Evolutionary conservation across 1,284 basidiomycete genomes (phyloP).

Genomic region (Cystobasidium slooffiae): DNA sequence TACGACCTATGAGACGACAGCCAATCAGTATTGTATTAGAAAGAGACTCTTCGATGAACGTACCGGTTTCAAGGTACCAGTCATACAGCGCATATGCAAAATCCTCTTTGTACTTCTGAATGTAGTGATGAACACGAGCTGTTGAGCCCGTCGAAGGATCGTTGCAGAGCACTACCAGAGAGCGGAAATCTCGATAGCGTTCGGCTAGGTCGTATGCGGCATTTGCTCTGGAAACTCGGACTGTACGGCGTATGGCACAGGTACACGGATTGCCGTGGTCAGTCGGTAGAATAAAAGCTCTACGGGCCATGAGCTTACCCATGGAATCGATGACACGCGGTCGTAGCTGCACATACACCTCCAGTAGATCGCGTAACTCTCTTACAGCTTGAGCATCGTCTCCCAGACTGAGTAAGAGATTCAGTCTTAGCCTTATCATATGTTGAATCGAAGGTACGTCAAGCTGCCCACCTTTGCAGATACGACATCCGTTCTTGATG

Average conservation of each 20-base stretch:
- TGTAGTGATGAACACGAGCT: constrained; percentile 65
- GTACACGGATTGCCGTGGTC: background rate
- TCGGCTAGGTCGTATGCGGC: constrained; percentile 58
- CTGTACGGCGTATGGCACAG: constrained; percentile 38
- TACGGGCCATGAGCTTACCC: constrained; percentile 62
- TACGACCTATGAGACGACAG: constrained; percentile 63
- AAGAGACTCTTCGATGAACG: constrained; percentile 39
- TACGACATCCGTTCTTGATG: constrained; percentile 57
- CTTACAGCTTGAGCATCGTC: constrained; percentile 48
- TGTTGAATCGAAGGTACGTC: background rate
- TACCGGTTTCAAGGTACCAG: constrained; percentile 64
- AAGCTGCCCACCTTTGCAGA: constrained; percentile 52
- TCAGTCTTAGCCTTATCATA: background rate
- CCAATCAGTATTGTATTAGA: too few relatives aligned
- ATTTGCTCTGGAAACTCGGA: constrained; percentile 54
- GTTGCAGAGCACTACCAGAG: constrained; percentile 57
- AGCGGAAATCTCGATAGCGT: constrained; percentile 58
- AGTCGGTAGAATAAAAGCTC: background rate
- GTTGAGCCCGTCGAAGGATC: constrained; percentile 51
- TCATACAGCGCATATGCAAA: constrained; percentile 87
- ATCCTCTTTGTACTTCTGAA: constrained; percentile 76
- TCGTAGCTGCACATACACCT: constrained; percentile 69
- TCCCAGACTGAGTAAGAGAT: background rate
- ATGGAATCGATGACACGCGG: constrained; percentile 76
- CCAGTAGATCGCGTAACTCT: constrained; percentile 66